Evolutionary conservation across 768 basidiomycete species (phyloP).

Genomic region (Mycena venus): DNA sequence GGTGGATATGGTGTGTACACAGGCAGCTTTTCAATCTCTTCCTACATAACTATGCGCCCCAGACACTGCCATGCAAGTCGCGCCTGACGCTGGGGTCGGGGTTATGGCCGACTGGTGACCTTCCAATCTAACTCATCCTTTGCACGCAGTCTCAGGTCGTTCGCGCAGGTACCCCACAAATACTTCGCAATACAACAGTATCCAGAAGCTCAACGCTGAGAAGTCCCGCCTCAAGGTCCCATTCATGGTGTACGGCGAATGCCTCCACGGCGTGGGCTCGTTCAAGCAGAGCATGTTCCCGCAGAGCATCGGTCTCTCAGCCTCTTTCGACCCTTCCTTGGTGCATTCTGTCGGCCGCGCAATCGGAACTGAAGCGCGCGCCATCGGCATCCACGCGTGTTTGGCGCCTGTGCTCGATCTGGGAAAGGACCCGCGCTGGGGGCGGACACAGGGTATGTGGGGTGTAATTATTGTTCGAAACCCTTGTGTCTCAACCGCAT

Average conservation of each 20-base stretch:
- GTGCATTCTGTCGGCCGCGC: constrained; percentile 39
- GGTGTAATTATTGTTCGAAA: neutral
- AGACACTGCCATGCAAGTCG: constrained; percentile 27
- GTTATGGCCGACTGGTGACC: constrained; percentile 29
- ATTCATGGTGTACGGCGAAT: constrained; percentile 41
- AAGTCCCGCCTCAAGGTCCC: constrained; percentile 40
- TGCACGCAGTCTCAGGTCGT: neutral
- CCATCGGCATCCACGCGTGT: constrained; percentile 41
- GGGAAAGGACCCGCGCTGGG: constrained; percentile 44
- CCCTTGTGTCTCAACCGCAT: neutral
- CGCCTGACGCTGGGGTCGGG: constrained; percentile 25
- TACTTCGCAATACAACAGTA: constrained; percentile 34
- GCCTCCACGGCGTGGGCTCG: constrained; percentile 41
- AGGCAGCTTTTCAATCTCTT: neutral
- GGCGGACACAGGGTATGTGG: constrained; percentile 35
- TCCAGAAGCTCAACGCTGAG: constrained; percentile 36
- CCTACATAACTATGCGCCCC: neutral
- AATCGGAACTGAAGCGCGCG: constrained; percentile 40
- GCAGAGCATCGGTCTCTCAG: constrained; percentile 37
- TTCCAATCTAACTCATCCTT: neutral
- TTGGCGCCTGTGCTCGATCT: constrained; percentile 42
- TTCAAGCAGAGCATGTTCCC: constrained; percentile 43
- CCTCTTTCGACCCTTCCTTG: constrained; percentile 35
- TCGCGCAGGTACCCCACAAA: constrained; percentile 34
- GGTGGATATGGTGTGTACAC: constrained; percentile 21